A percentile compares a stretch with the other conserved stretches of the same genome.
Conservation (phyloP, 306 rosid species). For the Rosa rugosa region DNA sequence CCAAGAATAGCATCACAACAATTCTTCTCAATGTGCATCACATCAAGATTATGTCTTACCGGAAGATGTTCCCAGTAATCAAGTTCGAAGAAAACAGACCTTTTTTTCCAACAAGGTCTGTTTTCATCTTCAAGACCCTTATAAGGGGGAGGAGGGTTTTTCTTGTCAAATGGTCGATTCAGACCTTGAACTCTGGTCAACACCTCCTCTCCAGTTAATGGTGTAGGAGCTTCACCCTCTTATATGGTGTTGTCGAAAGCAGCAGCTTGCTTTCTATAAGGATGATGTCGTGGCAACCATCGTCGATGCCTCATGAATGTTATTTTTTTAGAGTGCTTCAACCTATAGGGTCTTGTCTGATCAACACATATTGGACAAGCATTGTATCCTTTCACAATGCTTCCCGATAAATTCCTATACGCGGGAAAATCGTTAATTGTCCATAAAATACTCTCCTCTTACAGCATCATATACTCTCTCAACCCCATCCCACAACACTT, state of each 20-base stretch:
- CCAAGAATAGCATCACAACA: not conserved
- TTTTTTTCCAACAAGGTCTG: conserved; percentile 15
- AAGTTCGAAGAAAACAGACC: not conserved
- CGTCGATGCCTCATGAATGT: not conserved
- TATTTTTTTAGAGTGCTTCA: no score
- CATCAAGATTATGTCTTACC: not conserved
- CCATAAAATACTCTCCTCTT: not conserved
- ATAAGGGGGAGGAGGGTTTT: no score
- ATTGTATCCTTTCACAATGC: not conserved
- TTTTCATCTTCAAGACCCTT: no score
- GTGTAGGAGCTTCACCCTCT: not conserved
- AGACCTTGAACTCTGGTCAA: not conserved
- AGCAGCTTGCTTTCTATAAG: not conserved
- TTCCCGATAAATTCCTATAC: not conserved
- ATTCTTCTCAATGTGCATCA: not conserved
- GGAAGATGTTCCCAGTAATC: not conserved
- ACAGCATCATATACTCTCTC: not conserved
- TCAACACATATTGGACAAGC: not conserved
- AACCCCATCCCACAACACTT: not conserved
- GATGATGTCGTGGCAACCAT: not conserved
- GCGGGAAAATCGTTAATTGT: conserved; percentile 6
- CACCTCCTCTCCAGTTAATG: not conserved
- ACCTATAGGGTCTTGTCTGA: no score
- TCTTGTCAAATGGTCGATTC: no score
- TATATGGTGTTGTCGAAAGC: not conserved